Base-by-base conservation (phyloP, 768 basidiomycete genomes). In the Candolleomyces efflorescens region DNA sequence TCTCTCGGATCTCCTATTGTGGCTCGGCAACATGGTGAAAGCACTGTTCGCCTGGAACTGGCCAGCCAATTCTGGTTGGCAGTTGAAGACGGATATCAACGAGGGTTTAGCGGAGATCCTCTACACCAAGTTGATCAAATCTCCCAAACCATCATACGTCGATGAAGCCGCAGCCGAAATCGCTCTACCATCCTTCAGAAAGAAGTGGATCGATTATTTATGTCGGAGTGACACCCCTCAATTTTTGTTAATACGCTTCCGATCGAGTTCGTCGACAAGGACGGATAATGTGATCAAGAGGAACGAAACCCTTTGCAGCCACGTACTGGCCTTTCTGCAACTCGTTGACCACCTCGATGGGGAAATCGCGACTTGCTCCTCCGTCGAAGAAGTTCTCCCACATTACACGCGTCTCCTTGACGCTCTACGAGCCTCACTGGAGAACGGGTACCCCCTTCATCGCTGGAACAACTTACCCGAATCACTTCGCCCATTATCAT, bases 1-100 rank as follows among this genome's bases (percentile, higher is more conserved):
- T 5, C 43, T 59, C 17, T 48, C 58, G 6, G 58, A 59, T 12
- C 15, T 43, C 57, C 43, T 58, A 20, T 3, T 53, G 52, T 53
- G 52, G 52, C 36, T 54, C 23, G 24, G 12, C 24, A 13, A 20
- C 7, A 36, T 32, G 18, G 17, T 26, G 5, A 37, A 7, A 23
- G 6, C 18, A 9, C 6, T 32, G 3, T 3, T 12, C 3, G 11
- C 32, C 11, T 32, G 15, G 3, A n/a, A 27, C 17, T 17, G 36
- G 24, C 18, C 22, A 4, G 5, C 15, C 51, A 32, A 24, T 9
- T 36, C 13, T 17, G 18, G 26, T 18, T 17, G 22, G 38, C 18
- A 12, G 41, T 23, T 20, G 41, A 54, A 17, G 22, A 36, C n/a
- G 6, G 18, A 36, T n/a, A 20, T 36, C 10, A 39, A 54, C 53